A percentile compares a stretch with the other conserved stretches of the same genome.
Conservation (phyloP, 148 eudicot genomes). For the Heliamphora exappendiculata region DNA sequence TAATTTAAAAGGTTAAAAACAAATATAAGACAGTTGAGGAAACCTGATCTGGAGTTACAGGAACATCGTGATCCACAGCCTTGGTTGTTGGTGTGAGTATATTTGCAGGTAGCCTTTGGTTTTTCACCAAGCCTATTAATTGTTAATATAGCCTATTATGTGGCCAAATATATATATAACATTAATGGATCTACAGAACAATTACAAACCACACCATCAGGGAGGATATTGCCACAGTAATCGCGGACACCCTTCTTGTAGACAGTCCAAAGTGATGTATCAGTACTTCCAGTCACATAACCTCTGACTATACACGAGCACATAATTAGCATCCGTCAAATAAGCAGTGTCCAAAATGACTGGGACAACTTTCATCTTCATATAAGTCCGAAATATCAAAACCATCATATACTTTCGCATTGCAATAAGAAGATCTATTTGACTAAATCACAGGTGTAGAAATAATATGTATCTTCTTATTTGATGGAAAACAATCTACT, state of each 20-base stretch:
- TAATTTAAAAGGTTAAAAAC: neutral
- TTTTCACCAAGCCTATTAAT: slow-evolving; percentile 70
- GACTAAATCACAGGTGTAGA: neutral
- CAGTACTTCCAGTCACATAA: slow-evolving; percentile 94
- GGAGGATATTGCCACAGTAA: slow-evolving; percentile 87
- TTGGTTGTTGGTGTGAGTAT: slow-evolving; percentile 96
- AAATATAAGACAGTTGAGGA: slow-evolving; percentile 2
- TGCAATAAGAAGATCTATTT: neutral
- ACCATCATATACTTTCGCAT: neutral
- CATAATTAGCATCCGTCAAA: slow-evolving; percentile 9
- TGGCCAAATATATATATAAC: neutral
- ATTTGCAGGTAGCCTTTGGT: slow-evolving; percentile 65
- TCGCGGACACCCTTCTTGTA: slow-evolving; percentile 80
- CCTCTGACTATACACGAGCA: slow-evolving; percentile 64
- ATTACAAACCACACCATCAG: slow-evolving; percentile 55
- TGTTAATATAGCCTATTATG: slow-evolving; percentile 5
- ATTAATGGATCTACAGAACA: neutral
- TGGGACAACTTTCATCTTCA: neutral
- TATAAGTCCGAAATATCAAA: neutral
- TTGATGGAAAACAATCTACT: neutral
- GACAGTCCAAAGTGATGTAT: slow-evolving; percentile 97
- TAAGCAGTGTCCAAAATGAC: neutral
- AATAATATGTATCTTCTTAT: neutral
- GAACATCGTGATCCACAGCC: slow-evolving; percentile 96
- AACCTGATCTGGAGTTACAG: slow-evolving; percentile 88